Conservation (phyloP, 495 filamentous ascomycete genomes). For the Podospora didyma region DNA sequence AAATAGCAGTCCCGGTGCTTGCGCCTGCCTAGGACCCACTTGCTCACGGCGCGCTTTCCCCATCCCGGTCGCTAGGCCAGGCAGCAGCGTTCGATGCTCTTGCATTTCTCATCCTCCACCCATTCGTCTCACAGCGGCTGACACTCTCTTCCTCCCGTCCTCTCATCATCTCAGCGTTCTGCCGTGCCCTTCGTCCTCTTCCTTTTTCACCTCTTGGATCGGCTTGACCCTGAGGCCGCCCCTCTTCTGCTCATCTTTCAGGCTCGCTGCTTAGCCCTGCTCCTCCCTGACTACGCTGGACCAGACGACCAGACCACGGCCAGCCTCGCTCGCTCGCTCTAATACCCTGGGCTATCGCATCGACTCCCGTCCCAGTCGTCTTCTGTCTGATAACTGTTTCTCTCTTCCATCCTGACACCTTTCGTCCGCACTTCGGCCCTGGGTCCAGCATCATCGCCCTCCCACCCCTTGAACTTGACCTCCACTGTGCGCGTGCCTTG, state of each 20-base stretch:
- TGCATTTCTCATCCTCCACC: conserved; percentile 34
- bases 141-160: conserved; percentile 8
- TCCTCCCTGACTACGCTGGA: background rate
- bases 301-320: background rate
- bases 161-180: conserved; percentile 10
- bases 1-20: conserved; percentile 9
- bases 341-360: too few relatives aligned
- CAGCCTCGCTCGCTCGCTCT: too few relatives aligned
- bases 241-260: background rate
- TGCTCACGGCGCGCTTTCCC: conserved; percentile 7
- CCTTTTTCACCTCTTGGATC: conserved; percentile 7
- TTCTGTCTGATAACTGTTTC: background rate
- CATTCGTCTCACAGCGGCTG: conserved; percentile 8
- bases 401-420: background rate
- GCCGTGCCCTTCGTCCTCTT: conserved; percentile 2
- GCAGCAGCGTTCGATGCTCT: conserved; percentile 27
- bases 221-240: conserved; percentile 19
- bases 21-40: conserved; percentile 25
- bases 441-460: too few relatives aligned
- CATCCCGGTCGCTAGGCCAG: conserved; percentile 24
- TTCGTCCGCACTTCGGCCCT: too few relatives aligned
- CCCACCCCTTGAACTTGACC: too few relatives aligned
- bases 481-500: too few relatives aligned
- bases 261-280: background rate
- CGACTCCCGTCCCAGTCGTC: background rate